Percentiles rank a stretch among this genome's conserved stretches.
Evolutionary conservation across 2,329 filamentous ascomycete genomes (phyloP).

Genomic region (Botrytis aclada): DNA sequence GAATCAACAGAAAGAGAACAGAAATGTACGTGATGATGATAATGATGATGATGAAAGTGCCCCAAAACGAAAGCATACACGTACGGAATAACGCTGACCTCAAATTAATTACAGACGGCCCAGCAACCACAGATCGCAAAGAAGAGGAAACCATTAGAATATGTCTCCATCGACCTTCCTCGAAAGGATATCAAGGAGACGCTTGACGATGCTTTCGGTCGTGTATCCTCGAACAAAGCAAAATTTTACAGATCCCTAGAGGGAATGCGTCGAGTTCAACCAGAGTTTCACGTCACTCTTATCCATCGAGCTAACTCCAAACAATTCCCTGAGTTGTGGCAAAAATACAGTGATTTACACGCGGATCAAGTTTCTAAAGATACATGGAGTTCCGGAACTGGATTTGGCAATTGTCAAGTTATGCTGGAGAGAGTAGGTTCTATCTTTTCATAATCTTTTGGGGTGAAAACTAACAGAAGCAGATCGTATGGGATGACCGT

Average conservation of each 20-base stretch:
- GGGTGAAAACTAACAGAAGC: background rate
- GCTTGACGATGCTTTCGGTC: conserved; percentile 68
- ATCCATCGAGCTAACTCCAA: conserved; percentile 71
- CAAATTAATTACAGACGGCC: conserved; percentile 14
- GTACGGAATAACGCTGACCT: background rate
- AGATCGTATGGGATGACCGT: conserved; percentile 77
- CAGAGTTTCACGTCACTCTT: conserved; percentile 89
- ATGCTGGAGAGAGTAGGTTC: conserved; percentile 55
- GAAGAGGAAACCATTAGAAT: conserved; percentile 58
- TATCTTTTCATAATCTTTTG: background rate
- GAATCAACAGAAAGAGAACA: conserved; percentile 33
- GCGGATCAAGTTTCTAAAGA: conserved; percentile 34
- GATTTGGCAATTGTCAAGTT: conserved; percentile 63
- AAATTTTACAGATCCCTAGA: conserved; percentile 74
- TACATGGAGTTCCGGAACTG: conserved; percentile 37
- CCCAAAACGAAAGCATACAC: background rate
- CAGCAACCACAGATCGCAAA: conserved; percentile 39
- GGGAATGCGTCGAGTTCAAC: conserved; percentile 70
- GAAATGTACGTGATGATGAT: background rate
- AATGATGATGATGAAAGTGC: background rate
- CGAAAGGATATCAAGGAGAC: conserved; percentile 50
- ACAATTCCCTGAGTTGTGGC: conserved; percentile 69
- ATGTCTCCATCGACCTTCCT: conserved; percentile 59
- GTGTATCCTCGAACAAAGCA: conserved; percentile 49
- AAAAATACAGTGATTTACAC: conserved; percentile 64